Conservation (phyloP, 1,284 basidiomycete species). For the Marasmius sp. region DNA sequence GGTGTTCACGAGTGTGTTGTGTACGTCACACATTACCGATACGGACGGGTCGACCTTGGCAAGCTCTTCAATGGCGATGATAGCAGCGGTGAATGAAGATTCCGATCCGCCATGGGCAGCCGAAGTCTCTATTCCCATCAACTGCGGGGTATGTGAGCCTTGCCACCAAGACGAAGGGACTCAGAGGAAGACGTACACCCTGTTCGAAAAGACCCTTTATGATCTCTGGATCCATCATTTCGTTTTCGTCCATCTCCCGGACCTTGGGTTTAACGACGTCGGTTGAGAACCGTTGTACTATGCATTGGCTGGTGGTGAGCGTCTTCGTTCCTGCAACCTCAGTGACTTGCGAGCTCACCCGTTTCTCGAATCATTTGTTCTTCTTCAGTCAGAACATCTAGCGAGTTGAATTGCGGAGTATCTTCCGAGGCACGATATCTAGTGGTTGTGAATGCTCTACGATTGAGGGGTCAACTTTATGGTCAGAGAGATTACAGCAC, state of each 20-base stretch:
- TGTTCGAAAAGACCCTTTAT: slow-evolving; percentile 94
- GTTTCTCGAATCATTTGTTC: slow-evolving; percentile 89
- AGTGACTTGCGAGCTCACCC: slow-evolving; percentile 49
- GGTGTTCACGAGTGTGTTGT: slow-evolving; percentile 98
- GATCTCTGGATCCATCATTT: slow-evolving; percentile 89
- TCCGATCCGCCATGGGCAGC: slow-evolving; percentile 86
- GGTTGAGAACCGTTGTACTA: slow-evolving; percentile 85
- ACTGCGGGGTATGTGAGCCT: slow-evolving; percentile 39
- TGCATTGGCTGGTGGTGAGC: background rate
- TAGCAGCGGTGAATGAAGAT: slow-evolving; percentile 91
- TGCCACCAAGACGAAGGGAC: background rate
- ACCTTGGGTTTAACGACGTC: slow-evolving; percentile 92
- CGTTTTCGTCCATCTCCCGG: slow-evolving; percentile 97
- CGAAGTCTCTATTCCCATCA: slow-evolving; percentile 96
- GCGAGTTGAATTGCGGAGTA: slow-evolving; percentile 45
- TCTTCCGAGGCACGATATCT: slow-evolving; percentile 31
- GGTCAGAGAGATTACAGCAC: background rate
- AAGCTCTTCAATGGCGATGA: slow-evolving; percentile 96
- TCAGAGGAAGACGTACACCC: slow-evolving; percentile 61
- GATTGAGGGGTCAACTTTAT: background rate
- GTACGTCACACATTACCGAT: slow-evolving; percentile 95
- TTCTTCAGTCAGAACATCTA: slow-evolving; percentile 87
- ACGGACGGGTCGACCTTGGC: slow-evolving; percentile 97
- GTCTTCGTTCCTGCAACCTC: background rate
- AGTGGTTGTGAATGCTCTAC: slow-evolving; percentile 44